phyloP scores from a whole-genome alignment of 805 yeast genomes.

The Geotrichum ghanense region DNA sequence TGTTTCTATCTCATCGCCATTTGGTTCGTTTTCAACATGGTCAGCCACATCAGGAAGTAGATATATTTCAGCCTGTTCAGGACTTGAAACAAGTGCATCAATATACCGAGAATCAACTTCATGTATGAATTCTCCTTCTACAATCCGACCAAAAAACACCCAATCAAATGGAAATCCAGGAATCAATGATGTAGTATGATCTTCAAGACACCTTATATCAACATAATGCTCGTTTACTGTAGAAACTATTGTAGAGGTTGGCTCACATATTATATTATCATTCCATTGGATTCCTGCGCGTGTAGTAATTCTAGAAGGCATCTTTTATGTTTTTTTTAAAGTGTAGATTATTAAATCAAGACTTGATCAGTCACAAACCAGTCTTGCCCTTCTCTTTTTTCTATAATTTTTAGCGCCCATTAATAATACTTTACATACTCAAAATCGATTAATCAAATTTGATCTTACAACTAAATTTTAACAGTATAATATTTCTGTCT shows the following conservation, averaged over 20 bases:
- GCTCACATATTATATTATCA: conserved; percentile 31
- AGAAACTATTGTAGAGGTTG: conserved; percentile 40
- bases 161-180: conserved; percentile 16
- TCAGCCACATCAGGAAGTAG: conserved; percentile 32
- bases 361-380: too few relatives aligned
- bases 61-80: conserved; percentile 3
- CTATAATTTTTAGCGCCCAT: too few relatives aligned
- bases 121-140: conserved; percentile 9
- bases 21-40: conserved; percentile 29
- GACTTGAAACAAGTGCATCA: neutral
- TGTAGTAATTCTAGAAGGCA: conserved; percentile 27
- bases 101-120: conserved; percentile 11
- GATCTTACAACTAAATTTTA: too few relatives aligned
- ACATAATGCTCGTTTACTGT: conserved; percentile 33
- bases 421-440: too few relatives aligned
- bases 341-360: too few relatives aligned
- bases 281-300: conserved; percentile 44
- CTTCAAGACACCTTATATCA: conserved; percentile 27
- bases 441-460: too few relatives aligned
- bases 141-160: conserved; percentile 22
- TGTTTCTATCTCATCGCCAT: conserved; percentile 37
- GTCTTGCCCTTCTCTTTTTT: too few relatives aligned
- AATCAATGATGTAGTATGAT: neutral
- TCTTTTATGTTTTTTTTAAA: neutral
- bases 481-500: too few relatives aligned